phyloP scores from a whole-genome alignment of 2,329 filamentous ascomycete species.

The Cordyceps cateniannulata region DNA sequence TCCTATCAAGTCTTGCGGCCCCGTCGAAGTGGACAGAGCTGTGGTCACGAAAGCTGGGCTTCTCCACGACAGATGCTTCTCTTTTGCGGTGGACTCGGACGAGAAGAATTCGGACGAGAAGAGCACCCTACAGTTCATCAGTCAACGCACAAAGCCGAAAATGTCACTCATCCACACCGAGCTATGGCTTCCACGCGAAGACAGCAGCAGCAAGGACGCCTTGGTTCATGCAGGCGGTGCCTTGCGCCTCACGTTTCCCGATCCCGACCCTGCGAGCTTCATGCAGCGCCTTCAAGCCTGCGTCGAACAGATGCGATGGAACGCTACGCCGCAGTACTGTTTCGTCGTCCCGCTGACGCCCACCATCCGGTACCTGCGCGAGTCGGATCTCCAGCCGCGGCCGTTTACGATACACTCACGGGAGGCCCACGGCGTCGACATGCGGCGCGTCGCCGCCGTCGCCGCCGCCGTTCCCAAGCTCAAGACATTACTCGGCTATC shows the following conservation, averaged over 20 bases:
- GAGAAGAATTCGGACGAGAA: conserved; percentile 16
- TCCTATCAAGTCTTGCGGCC: conserved; percentile 23
- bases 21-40: conserved; percentile 20
- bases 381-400: not conserved
- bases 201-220: not conserved
- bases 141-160: conserved; percentile 19
- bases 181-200: conserved; percentile 14
- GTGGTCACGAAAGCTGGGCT: conserved; percentile 21
- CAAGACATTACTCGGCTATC: conserved; percentile 14
- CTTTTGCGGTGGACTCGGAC: conserved; percentile 22
- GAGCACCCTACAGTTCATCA: conserved; percentile 21
- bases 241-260: conserved; percentile 8
- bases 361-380: not conserved
- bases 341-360: conserved; percentile 5
- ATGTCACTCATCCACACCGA: conserved; percentile 16
- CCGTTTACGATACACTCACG: conserved; percentile 17
- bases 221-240: conserved; percentile 13
- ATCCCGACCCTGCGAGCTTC: not conserved
- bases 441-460: conserved; percentile 14
- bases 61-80: conserved; percentile 22
- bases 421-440: conserved; percentile 14
- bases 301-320: not conserved
- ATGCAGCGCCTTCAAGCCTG: not conserved
- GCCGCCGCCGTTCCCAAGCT: conserved; percentile 14
- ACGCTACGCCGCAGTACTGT: not conserved